Conservation (phyloP, 2,329 filamentous ascomycete species). For the Alternaria incomplexa region DNA sequence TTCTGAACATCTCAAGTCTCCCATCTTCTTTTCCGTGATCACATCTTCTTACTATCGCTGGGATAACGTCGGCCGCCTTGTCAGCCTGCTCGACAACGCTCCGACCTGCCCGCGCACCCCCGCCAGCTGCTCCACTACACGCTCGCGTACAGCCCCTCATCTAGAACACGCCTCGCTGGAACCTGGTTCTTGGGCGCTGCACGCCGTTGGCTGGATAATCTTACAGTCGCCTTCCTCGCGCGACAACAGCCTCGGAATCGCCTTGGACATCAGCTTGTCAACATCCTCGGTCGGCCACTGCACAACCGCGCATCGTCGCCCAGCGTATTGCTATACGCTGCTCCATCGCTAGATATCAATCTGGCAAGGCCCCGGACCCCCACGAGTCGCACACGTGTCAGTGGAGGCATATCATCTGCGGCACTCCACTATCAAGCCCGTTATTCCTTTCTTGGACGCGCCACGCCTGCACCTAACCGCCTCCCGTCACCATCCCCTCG, state of each 20-base stretch:
- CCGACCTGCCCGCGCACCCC: slow-evolving; percentile 25
- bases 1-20: background rate
- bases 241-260: background rate
- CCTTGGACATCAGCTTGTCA: background rate
- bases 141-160: slow-evolving; percentile 17
- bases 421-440: slow-evolving; percentile 3
- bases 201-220: background rate
- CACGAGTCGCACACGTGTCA: slow-evolving; percentile 20
- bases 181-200: slow-evolving; percentile 18
- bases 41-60: background rate
- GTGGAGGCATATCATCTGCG: slow-evolving; percentile 4
- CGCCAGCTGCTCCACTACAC: slow-evolving; percentile 13
- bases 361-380: background rate
- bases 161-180: slow-evolving; percentile 7
- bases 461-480: slow-evolving; percentile 16
- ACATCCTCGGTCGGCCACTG: background rate
- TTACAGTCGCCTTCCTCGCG: background rate
- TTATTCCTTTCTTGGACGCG: slow-evolving; percentile 11
- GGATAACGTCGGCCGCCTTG: background rate
- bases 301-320: background rate
- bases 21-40: background rate
- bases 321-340: background rate
- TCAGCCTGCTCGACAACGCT: slow-evolving; percentile 15
- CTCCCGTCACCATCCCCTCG: slow-evolving; percentile 28
- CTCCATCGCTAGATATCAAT: slow-evolving; percentile 6